Evolutionary conservation across 73 alveolate species (phyloP).

Genomic region (Paraurostyla sp.): DNA sequence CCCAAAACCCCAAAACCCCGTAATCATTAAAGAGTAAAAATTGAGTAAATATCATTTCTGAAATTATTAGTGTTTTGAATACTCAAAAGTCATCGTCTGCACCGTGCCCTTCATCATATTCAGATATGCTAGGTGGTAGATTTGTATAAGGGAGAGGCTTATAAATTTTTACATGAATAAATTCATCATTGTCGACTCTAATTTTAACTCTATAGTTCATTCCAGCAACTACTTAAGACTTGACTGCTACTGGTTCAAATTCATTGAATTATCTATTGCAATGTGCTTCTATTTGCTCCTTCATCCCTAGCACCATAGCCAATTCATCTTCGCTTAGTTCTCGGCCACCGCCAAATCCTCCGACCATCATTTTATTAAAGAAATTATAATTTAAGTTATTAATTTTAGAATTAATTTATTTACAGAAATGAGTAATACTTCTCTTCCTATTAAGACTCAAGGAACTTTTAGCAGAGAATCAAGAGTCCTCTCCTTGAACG

Average conservation of each 20-base stretch:
- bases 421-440: background rate
- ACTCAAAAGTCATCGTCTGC: conserved; percentile 51
- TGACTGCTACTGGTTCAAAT: conserved; percentile 7
- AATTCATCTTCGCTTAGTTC: conserved; percentile 19
- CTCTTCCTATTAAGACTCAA: background rate
- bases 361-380: conserved; percentile 4
- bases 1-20: background rate
- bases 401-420: background rate
- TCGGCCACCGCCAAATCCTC: conserved; percentile 22
- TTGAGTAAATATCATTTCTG: background rate
- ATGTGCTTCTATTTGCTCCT: conserved; percentile 9
- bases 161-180: conserved; percentile 79
- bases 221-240: conserved; percentile 90
- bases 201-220: conserved; percentile 81
- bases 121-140: conserved; percentile 66
- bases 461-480: background rate
- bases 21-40: background rate
- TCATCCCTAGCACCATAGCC: background rate
- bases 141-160: conserved; percentile 80
- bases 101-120: conserved; percentile 66
- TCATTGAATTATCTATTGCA: background rate
- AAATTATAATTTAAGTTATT: background rate
- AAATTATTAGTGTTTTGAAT: background rate
- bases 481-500: background rate
- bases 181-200: conserved; percentile 72